Evolutionary conservation across 768 basidiomycete genomes (phyloP).

Genomic region (Boletus rubescentipes): DNA sequence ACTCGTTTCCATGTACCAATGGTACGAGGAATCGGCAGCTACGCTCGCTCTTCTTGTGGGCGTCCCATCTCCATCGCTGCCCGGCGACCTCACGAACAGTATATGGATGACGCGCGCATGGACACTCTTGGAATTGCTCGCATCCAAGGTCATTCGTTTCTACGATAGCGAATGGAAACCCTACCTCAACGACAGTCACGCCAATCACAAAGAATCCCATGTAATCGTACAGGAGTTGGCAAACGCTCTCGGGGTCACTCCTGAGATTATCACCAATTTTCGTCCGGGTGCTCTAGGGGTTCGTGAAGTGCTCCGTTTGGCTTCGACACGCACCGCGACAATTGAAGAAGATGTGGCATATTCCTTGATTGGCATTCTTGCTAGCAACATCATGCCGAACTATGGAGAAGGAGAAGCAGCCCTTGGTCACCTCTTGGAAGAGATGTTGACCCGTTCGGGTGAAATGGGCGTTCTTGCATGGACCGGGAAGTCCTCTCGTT

Average conservation of each 20-base stretch:
- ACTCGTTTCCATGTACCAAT: conserved; percentile 10
- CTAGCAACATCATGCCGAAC: conserved; percentile 3
- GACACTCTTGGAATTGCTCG: conserved; percentile 12
- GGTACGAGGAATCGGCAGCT: conserved; percentile 7
- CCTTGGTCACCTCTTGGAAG: conserved; percentile 10
- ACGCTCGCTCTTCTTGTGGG: conserved; percentile 5
- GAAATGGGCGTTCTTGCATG: conserved; percentile 5
- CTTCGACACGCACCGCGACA: conserved; percentile 7
- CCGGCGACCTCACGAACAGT: conserved; percentile 1
- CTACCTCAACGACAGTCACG: conserved; percentile 1
- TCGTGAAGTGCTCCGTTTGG: conserved; percentile 5
- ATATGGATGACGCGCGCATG: conserved; percentile 14
- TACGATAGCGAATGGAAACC: conserved; percentile 11
- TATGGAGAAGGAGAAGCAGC: conserved; percentile 12
- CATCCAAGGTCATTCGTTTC: conserved; percentile 12
- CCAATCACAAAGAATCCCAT: conserved; percentile 12
- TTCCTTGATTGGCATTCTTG: conserved; percentile 8
- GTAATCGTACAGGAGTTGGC: conserved; percentile 6
- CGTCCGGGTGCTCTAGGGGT: neutral
- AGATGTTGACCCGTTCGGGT: conserved; percentile 3
- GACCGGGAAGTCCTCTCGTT: conserved; percentile 3
- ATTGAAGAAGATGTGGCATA: conserved; percentile 9
- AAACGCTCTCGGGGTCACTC: conserved; percentile 3
- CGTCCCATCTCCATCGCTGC: conserved; percentile 2
- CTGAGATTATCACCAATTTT: conserved; percentile 7